Percentiles rank a stretch among this genome's conserved stretches.
Conservation (phyloP, 495 filamentous ascomycete species). For the Aspergillus avenaceus region DNA sequence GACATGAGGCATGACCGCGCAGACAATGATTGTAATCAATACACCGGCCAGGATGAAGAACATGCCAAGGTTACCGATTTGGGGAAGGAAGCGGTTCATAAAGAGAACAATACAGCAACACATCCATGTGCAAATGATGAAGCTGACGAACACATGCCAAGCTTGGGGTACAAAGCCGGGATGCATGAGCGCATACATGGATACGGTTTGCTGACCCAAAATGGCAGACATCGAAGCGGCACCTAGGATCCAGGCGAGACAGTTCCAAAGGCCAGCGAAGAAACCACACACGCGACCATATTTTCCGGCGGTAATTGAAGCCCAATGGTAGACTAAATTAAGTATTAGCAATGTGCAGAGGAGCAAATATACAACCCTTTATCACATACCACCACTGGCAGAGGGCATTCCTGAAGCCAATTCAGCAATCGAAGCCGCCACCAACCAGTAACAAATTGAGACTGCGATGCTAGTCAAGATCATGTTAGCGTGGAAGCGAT, state of each 20-base stretch:
- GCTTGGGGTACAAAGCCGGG: conserved; percentile 55
- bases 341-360: neutral
- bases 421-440: conserved; percentile 61
- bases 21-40: conserved; percentile 68
- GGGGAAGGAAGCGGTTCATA: conserved; percentile 61
- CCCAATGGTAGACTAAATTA: conserved; percentile 72
- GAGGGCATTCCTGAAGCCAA: conserved; percentile 79
- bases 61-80: conserved; percentile 62
- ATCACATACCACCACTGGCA: conserved; percentile 54
- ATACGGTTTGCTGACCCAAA: conserved; percentile 60
- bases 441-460: conserved; percentile 48
- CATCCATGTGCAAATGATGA: conserved; percentile 64
- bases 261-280: conserved; percentile 78
- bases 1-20: conserved; percentile 64
- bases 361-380: neutral
- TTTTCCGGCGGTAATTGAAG: conserved; percentile 67
- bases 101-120: conserved; percentile 66
- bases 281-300: conserved; percentile 69
- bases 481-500: conserved; percentile 8
- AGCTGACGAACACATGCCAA: conserved; percentile 76
- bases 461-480: conserved; percentile 33
- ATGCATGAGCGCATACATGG: conserved; percentile 69
- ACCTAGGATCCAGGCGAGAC: conserved; percentile 65
- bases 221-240: conserved; percentile 67
- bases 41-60: conserved; percentile 68